Base-by-base conservation (phyloP, 192 early-diverging fungal genomes). In the Obelidium mucronatum region DNA sequence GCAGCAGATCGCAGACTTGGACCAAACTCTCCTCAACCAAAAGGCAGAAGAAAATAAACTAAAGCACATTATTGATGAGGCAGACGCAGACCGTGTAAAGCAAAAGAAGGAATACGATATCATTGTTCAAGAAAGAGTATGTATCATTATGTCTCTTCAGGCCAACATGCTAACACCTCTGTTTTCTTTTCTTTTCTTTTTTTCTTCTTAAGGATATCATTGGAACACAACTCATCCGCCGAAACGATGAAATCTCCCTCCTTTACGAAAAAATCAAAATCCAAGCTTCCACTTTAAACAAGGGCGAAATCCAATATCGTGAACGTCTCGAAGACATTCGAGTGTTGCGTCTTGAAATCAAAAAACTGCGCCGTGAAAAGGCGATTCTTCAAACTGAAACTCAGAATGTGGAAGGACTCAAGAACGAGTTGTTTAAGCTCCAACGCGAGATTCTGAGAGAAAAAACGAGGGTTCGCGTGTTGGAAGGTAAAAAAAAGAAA, bases 251-350 rank as follows among this genome's bases (percentile, higher is more conserved):
- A 63, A 80, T 90, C 37, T 82, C 86, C 19, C 76, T 90, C 17
- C 75, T 90, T 0, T 88, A 90, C 68, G 89, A 90, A 68, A 90
- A 90, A 71, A 85, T 90, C 72, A 87, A 86, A 64, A 87, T 90
- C 70, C 89, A 90, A 63, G 84, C 84, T 0, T 87, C 85, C 3
- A 87, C 87, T 2, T 75, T 90, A 24, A 87, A 89, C 80, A 88
- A 88, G 71, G 89, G 89, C 33, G 89, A 90, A 74, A 81, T 87
- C 37, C 87, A 88, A 73, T 90, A 90, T 75, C 76, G 83, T 30
- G 89, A 90, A 76, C 64, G 89, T 35, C 75, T 88, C 42, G 87
- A 89, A 74, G 89, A 90, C 75, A 89, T 90, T 62, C 84, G 89
- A 30, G 89, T 90, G 8, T 78, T 89, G 22, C 84, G 83, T 64